Base-by-base conservation (phyloP, 73 alveolate genomes). In the Blepharisma stoltei region DNA sequence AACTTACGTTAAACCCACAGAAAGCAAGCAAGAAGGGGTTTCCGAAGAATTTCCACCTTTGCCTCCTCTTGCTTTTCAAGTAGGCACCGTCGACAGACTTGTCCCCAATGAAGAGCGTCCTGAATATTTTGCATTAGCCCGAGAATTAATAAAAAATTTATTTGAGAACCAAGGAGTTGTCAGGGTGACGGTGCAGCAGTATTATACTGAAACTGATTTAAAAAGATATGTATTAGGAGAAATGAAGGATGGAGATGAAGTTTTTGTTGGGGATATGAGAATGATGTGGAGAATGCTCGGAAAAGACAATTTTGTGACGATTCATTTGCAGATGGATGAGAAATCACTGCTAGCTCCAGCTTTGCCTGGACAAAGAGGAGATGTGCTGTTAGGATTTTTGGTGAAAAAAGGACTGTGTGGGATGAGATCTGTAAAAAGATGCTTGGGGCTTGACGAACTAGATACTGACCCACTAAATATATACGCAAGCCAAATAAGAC, bases 1-100 rank as follows among this genome's bases (percentile, higher is more conserved):
- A 5, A 70, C 92, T 0, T 91, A 78, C 77, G 95, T 91, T 23
- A 81, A 80, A 67, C 49, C 76, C 55, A 71, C 94, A n/a, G 97
- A 91, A 73, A 67, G 88, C 54, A 54, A 91, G 55, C 70, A 91
- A 85, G 52, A 54, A 21, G 73, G 73, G 14, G 73, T 60, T 18
- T 14, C 49, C 3, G 46, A 60, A 0, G 73, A 60, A 25, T 60
- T 60, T 38, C 73, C 73, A 8, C 73, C 73, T 60, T 25, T 60
- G 11, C 73, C 73, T 9, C 73, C 73, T 8, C 46, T 60, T 20
- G 73, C 73, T 9, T 60, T 60, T 25, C 73, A 60, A 25, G 73
- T 60, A 20, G 73, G 73, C n/a, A 60, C 73, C 11, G 73, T 60
- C 5, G 73, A 60, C 46, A 14, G 73, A 2, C 14, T 60, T 2